These are phyloP conservation scores for Mucor mucedo DNA, from an alignment of 371 early-diverging fungal genomes.

Conservation along the genomic window DNA sequence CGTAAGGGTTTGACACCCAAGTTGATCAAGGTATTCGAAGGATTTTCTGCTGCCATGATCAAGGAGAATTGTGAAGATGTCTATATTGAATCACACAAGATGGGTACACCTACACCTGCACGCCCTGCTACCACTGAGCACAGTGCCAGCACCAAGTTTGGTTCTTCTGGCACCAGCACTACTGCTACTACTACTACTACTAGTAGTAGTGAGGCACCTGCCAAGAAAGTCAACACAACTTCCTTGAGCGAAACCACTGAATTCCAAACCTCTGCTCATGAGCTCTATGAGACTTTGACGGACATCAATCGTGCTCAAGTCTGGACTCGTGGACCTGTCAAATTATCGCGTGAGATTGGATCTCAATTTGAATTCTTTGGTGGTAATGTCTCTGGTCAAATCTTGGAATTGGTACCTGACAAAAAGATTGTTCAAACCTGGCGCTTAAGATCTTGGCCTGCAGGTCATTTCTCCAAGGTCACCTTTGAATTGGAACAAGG, in stretches of 20 bases:
- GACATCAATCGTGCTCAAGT: slow-evolving; percentile 73
- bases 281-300: slow-evolving; percentile 81
- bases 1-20: slow-evolving; percentile 69
- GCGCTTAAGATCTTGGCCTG: slow-evolving; percentile 87
- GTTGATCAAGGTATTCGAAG: slow-evolving; percentile 66
- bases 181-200: neutral
- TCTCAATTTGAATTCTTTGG: slow-evolving; percentile 78
- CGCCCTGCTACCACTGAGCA: slow-evolving; percentile 31
- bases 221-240: slow-evolving; percentile 62
- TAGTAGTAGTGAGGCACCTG: slow-evolving; percentile 18
- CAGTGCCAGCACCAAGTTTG: slow-evolving; percentile 21
- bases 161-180: slow-evolving; percentile 26
- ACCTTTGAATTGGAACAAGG: slow-evolving; percentile 76
- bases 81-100: slow-evolving; percentile 70
- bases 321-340: slow-evolving; percentile 83
- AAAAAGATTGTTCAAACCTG: slow-evolving; percentile 87
- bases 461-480: slow-evolving; percentile 85
- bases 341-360: slow-evolving; percentile 60
- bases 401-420: slow-evolving; percentile 74
- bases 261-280: slow-evolving; percentile 86
- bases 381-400: slow-evolving; percentile 87
- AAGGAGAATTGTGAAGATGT: slow-evolving; percentile 88
- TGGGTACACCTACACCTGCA: slow-evolving; percentile 49
- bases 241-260: slow-evolving; percentile 79
- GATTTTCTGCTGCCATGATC: slow-evolving; percentile 79